Evolutionary conservation across 495 filamentous ascomycete species (phyloP).

Genomic region (Penicillium arizonense): DNA sequence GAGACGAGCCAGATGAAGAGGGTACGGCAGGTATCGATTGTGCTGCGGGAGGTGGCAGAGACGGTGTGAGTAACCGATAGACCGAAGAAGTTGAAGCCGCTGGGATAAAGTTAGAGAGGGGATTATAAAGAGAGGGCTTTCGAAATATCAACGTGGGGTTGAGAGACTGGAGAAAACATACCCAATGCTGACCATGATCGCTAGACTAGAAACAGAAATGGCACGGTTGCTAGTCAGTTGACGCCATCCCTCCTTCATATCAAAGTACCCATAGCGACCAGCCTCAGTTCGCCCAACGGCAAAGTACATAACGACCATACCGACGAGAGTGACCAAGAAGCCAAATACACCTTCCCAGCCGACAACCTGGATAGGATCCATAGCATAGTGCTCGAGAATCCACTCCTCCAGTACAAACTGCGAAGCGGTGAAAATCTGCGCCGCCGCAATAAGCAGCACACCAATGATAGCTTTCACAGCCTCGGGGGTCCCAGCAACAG

Average conservation of each 20-base stretch:
- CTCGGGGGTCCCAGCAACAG: conserved; percentile 47
- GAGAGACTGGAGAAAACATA: conserved; percentile 41
- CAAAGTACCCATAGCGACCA: conserved; percentile 82
- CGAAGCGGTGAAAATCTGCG: conserved; percentile 93
- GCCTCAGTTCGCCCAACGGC: conserved; percentile 69
- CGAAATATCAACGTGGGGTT: neutral
- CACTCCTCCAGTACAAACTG: conserved; percentile 97
- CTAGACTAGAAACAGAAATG: conserved; percentile 69
- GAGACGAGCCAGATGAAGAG: conserved; percentile 98
- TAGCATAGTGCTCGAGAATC: conserved; percentile 83
- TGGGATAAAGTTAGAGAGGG: conserved; percentile 27
- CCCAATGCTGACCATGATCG: conserved; percentile 98
- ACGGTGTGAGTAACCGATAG: conserved; percentile 86
- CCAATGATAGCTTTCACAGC: conserved; percentile 75
- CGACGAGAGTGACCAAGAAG: conserved; percentile 75
- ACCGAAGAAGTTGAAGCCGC: conserved; percentile 98
- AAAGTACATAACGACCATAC: conserved; percentile 77
- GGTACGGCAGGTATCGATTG: conserved; percentile 95
- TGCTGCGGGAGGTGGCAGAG: conserved; percentile 86
- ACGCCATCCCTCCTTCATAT: conserved; percentile 77
- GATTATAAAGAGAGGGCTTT: neutral
- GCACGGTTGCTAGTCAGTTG: conserved; percentile 69
- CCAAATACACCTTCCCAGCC: conserved; percentile 97
- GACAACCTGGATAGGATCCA: conserved; percentile 87
- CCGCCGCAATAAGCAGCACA: conserved; percentile 82